Conservation (phyloP, 768 basidiomycete species). For the Gyrodon lividus region DNA sequence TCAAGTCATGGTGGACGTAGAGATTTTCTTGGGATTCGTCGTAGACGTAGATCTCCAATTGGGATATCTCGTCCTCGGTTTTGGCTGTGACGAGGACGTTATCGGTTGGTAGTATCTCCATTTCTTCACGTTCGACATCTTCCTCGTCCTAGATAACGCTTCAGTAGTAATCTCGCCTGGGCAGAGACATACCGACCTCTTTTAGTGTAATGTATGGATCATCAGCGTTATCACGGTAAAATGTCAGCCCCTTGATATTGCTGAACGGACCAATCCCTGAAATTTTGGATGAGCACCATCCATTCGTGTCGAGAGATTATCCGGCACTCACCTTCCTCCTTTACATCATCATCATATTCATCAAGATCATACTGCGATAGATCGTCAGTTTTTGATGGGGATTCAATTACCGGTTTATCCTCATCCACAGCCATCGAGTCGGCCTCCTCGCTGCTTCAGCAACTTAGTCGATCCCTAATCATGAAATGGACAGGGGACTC, state of each 20-base stretch:
- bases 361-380: slow-evolving; percentile 88
- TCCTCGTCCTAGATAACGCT: slow-evolving; percentile 54
- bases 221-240: slow-evolving; percentile 87
- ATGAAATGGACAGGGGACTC: slow-evolving; percentile 38
- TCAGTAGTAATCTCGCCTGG: background rate
- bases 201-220: slow-evolving; percentile 97
- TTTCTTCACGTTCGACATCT: slow-evolving; percentile 84
- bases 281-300: background rate
- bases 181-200: slow-evolving; percentile 55
- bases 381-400: slow-evolving; percentile 53
- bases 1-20: slow-evolving; percentile 95
- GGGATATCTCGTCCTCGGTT: slow-evolving; percentile 95
- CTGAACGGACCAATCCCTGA: slow-evolving; percentile 80
- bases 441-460: slow-evolving; percentile 43
- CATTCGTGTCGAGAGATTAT: background rate
- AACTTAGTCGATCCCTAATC: slow-evolving; percentile 13
- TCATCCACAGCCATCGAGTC: slow-evolving; percentile 65
- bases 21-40: slow-evolving; percentile 90
- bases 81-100: slow-evolving; percentile 91
- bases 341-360: slow-evolving; percentile 82
- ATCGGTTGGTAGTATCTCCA: slow-evolving; percentile 87
- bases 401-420: slow-evolving; percentile 23
- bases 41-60: slow-evolving; percentile 94
- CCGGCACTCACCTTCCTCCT: slow-evolving; percentile 30
- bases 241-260: slow-evolving; percentile 92